Evolutionary conservation across 495 filamentous ascomycete genomes (phyloP).

Genomic region (Penicillium canescens): DNA sequence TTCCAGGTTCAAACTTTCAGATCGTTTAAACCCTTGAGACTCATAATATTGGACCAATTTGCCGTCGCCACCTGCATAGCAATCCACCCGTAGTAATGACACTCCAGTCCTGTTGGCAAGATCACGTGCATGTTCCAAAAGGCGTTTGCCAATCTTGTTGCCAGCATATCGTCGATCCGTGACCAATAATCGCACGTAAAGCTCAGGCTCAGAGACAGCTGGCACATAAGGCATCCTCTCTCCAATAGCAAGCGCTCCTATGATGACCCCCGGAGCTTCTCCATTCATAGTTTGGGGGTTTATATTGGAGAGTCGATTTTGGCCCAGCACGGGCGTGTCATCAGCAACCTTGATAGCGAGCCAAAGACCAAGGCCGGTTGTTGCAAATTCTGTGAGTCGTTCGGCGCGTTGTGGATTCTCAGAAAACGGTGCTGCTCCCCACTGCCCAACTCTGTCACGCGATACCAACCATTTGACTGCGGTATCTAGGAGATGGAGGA

Average conservation of each 20-base stretch:
- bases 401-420: slow-evolving; percentile 12
- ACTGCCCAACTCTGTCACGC: slow-evolving; percentile 9
- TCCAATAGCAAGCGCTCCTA: slow-evolving; percentile 16
- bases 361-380: slow-evolving; percentile 13
- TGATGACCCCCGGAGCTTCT: slow-evolving; percentile 2
- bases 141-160: slow-evolving; percentile 9
- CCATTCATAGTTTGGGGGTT: not conserved
- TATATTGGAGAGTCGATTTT: not conserved
- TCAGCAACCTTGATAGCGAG: slow-evolving; percentile 11
- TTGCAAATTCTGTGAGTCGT: slow-evolving; percentile 16
- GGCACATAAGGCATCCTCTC: slow-evolving; percentile 12
- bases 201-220: slow-evolving; percentile 14
- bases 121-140: slow-evolving; percentile 15
- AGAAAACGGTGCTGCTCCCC: slow-evolving; percentile 15
- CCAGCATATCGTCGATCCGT: slow-evolving; percentile 15
- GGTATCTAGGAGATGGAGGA: slow-evolving; percentile 12
- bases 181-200: slow-evolving; percentile 14
- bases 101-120: slow-evolving; percentile 7
- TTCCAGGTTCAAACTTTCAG: not conserved
- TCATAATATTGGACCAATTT: slow-evolving; percentile 19
- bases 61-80: slow-evolving; percentile 17
- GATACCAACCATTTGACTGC: slow-evolving; percentile 18
- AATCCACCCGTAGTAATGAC: slow-evolving; percentile 17
- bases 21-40: slow-evolving; percentile 13
- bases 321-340: not conserved